phyloP scores from a whole-genome alignment of 257 asterid species.

The Jacaranda mimosifolia region DNA sequence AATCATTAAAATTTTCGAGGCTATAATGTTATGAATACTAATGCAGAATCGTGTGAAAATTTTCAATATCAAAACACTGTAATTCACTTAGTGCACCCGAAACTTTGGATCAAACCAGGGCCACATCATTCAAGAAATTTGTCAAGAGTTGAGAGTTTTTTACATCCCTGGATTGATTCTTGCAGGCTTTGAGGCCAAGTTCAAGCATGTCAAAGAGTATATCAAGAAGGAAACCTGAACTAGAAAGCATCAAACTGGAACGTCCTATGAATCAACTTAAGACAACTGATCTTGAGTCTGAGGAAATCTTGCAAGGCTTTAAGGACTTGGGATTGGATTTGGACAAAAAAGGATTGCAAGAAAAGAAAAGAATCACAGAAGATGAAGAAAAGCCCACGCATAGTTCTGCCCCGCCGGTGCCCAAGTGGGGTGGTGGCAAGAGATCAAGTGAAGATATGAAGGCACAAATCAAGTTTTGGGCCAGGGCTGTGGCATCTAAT shows the following conservation, averaged over 20 bases:
- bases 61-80: too few species aligned
- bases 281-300: constrained; percentile 42
- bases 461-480: constrained; percentile 92
- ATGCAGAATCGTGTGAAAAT: too few species aligned
- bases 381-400: constrained; percentile 30
- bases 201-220: constrained; percentile 48
- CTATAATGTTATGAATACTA: too few species aligned
- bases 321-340: constrained; percentile 52
- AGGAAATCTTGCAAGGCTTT: constrained; percentile 48
- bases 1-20: too few species aligned
- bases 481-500: constrained; percentile 92
- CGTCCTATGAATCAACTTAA: constrained; percentile 22
- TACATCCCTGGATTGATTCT: background rate
- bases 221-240: constrained; percentile 46
- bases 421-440: constrained; percentile 55
- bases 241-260: constrained; percentile 36
- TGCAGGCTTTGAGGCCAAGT: constrained; percentile 50
- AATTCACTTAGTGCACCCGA: too few species aligned
- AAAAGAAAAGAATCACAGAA: constrained; percentile 31
- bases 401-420: constrained; percentile 53
- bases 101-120: too few species aligned
- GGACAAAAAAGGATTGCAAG: constrained; percentile 40
- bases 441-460: constrained; percentile 75
- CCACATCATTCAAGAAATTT: too few species aligned
- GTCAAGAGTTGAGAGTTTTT: too few species aligned